Percentiles rank a stretch among this genome's conserved stretches.
phyloP scores from a whole-genome alignment of 805 yeast species.

The Saccharomyces kudriavzevii region DNA sequence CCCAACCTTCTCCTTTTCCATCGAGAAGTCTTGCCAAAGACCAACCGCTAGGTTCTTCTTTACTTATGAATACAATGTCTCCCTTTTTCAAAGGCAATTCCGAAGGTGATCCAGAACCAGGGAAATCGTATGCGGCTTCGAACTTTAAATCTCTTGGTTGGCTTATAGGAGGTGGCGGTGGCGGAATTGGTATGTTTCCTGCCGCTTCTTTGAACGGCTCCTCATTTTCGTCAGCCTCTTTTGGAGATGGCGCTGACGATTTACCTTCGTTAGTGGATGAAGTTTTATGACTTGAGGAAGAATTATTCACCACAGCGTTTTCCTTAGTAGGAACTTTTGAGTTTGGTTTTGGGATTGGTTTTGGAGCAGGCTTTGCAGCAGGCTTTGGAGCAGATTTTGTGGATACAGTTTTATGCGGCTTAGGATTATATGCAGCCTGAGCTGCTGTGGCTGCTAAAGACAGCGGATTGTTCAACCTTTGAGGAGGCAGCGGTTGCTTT shows the following conservation, averaged over 20 bases:
- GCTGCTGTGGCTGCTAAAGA: slow-evolving; percentile 37
- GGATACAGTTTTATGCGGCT: slow-evolving; percentile 11
- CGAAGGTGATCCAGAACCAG: slow-evolving; percentile 76
- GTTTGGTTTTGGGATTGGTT: slow-evolving; percentile 14
- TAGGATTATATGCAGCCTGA: slow-evolving; percentile 29
- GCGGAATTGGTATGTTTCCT: slow-evolving; percentile 54
- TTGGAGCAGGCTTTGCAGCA: slow-evolving; percentile 34
- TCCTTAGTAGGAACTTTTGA: neutral
- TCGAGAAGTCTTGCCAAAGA: slow-evolving; percentile 75
- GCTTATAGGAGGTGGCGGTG: slow-evolving; percentile 58
- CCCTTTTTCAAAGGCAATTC: slow-evolving; percentile 73
- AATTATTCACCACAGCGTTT: slow-evolving; percentile 10
- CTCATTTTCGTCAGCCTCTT: neutral
- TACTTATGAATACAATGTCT: slow-evolving; percentile 62
- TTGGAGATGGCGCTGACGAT: slow-evolving; percentile 6
- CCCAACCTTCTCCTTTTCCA: slow-evolving; percentile 87
- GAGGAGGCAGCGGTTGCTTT: neutral
- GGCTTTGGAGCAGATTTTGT: slow-evolving; percentile 23
- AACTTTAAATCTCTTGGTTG: slow-evolving; percentile 67
- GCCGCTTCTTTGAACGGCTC: slow-evolving; percentile 11
- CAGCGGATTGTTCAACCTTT: neutral
- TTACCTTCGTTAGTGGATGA: slow-evolving; percentile 14
- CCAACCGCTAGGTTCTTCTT: slow-evolving; percentile 85
- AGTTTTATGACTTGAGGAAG: slow-evolving; percentile 13
- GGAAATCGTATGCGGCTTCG: slow-evolving; percentile 81